phyloP scores from a whole-genome alignment of 371 early-diverging fungal species.

The Lichtheimia hyalospora region DNA sequence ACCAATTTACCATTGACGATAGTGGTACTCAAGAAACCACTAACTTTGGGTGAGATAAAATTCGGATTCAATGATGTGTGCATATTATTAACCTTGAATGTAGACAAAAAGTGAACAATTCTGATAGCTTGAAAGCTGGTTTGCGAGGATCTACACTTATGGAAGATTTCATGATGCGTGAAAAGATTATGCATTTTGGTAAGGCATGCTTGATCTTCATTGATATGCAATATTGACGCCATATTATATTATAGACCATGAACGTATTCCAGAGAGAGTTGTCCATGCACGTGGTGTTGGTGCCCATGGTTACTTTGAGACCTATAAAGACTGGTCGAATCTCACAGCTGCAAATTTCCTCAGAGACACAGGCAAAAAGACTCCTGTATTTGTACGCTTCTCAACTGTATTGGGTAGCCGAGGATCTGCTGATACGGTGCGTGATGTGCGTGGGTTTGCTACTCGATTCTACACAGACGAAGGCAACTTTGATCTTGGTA shows the following conservation, averaged over 20 bases:
- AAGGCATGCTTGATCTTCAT: background rate
- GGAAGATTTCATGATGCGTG: constrained; percentile 50
- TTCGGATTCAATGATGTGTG: no score
- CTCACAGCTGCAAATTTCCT: constrained; percentile 48
- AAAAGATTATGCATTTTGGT: constrained; percentile 59
- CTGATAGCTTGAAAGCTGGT: constrained; percentile 34
- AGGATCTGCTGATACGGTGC: constrained; percentile 53
- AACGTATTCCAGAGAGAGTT: constrained; percentile 54
- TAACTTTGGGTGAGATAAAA: constrained; percentile 1
- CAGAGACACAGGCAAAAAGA: constrained; percentile 33
- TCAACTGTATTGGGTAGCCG: constrained; percentile 55
- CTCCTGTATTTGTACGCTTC: constrained; percentile 57
- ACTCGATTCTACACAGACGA: constrained; percentile 62
- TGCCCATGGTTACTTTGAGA: constrained; percentile 58
- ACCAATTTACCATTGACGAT: constrained; percentile 1
- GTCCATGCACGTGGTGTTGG: constrained; percentile 59
- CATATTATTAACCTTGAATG: no score
- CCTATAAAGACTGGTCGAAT: constrained; percentile 38
- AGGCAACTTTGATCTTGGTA: constrained; percentile 50
- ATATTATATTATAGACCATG: constrained; percentile 4
- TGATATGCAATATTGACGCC: no score
- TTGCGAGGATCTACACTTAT: constrained; percentile 47
- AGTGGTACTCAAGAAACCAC: constrained; percentile 9
- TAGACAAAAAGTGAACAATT: constrained; percentile 14
- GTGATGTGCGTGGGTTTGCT: constrained; percentile 63